Percentiles rank a stretch among this genome's conserved stretches.
phyloP scores from a whole-genome alignment of 805 yeast species.

The Candida alai region DNA sequence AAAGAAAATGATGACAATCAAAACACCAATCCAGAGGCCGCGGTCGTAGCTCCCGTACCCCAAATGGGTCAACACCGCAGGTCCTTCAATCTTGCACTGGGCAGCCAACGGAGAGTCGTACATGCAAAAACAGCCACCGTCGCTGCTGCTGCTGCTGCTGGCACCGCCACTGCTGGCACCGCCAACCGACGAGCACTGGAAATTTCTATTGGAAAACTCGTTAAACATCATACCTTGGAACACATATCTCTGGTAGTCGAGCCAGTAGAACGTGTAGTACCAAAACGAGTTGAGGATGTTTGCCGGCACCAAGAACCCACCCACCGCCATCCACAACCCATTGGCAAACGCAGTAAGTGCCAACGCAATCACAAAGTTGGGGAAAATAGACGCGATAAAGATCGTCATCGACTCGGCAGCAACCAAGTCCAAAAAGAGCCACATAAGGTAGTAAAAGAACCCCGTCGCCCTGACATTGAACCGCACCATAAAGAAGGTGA shows the following conservation, averaged over 20 bases:
- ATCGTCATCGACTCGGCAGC: constrained; percentile 41
- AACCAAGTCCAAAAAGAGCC: constrained; percentile 35
- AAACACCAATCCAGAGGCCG: constrained; percentile 34
- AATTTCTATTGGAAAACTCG: constrained; percentile 26
- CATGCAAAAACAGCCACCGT: constrained; percentile 32
- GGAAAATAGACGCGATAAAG: constrained; percentile 29
- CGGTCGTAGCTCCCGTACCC: constrained; percentile 26
- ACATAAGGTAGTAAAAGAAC: constrained; percentile 32
- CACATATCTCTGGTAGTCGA: constrained; percentile 38
- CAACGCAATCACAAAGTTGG: constrained; percentile 34
- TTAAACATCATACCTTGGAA: constrained; percentile 44
- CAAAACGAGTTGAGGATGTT: constrained; percentile 32
- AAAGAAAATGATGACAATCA: constrained; percentile 26
- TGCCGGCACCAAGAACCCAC: constrained; percentile 37
- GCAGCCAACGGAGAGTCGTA: constrained; percentile 21
- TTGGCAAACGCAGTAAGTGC: constrained; percentile 39
- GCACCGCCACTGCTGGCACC: too few species aligned
- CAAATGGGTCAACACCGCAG: constrained; percentile 25
- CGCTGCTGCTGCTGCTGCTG: too few species aligned
- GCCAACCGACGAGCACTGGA: too few species aligned
- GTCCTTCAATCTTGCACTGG: constrained; percentile 30
- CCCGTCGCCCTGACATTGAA: constrained; percentile 25
- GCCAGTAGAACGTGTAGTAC: constrained; percentile 40
- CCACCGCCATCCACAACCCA: constrained; percentile 44
- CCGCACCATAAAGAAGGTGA: constrained; percentile 33